Conservation (phyloP, 169 alveolate genomes). For the Eimeria zaria region DNA sequence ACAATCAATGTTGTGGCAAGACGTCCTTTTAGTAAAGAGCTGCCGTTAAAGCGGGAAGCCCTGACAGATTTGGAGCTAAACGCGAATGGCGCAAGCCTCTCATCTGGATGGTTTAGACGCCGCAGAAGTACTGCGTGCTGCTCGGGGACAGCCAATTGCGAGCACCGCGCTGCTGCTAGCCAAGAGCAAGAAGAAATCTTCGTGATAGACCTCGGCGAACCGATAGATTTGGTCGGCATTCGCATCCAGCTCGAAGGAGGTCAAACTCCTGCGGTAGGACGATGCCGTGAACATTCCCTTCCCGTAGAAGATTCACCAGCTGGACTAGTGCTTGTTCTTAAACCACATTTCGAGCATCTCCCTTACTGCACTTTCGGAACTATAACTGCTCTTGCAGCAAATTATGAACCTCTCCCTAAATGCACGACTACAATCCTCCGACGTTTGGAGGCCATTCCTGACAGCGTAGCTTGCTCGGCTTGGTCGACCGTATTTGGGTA, state of each 20-base stretch:
- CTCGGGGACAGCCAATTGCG: not conserved
- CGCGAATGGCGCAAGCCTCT: not conserved
- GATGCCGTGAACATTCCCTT: not conserved
- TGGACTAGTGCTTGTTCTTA: not conserved
- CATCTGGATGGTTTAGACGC: slow-evolving; percentile 65
- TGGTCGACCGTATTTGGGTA: not conserved
- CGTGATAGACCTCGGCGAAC: slow-evolving; percentile 9
- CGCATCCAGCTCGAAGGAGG: slow-evolving; percentile 37
- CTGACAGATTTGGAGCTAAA: slow-evolving; percentile 1
- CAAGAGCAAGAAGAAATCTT: not conserved
- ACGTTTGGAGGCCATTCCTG: not conserved
- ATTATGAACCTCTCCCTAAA: not conserved
- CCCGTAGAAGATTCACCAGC: not conserved
- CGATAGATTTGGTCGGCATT: slow-evolving; percentile 36
- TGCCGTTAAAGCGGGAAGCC: slow-evolving; percentile 11
- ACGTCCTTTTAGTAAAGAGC: not conserved
- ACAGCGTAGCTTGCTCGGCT: not conserved
- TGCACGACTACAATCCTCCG: not conserved
- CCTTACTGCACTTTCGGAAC: not conserved
- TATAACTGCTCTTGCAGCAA: not conserved
- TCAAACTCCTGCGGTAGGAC: slow-evolving; percentile 24
- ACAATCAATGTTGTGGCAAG: not conserved
- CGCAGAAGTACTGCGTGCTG: slow-evolving; percentile 4
- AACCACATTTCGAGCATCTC: not conserved
- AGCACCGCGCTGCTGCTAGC: not conserved